Base-by-base conservation (phyloP, 108 stramenopile genomes). In the Tribonema minus region DNA sequence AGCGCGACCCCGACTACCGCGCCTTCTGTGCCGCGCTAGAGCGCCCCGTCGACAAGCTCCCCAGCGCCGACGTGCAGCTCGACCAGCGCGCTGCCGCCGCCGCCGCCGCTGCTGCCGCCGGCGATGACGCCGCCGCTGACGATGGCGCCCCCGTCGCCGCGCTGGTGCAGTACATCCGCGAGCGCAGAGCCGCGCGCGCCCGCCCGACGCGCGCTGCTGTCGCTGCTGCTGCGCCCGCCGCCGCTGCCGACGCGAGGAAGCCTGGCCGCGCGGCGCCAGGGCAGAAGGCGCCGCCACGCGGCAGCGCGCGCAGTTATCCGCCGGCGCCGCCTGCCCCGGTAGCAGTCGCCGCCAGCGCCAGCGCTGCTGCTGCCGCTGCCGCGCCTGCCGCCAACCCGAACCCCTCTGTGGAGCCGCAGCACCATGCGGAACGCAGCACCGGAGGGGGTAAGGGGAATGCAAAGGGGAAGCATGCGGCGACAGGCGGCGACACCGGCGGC, bases 61-160 rank as follows among this genome's bases (percentile, higher is more conserved):
- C 74, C 40, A 66, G 74, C 74, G 74, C 74, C 20, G 74, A 75
- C 46, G 54, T 75, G 2, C 74, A 75, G 54, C 64, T 64, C 2
- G 74, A 75, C 46, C 25, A 54, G 9, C 1, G 20, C 28, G 26
- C 5, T 38, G 20, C 23, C 5, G 64, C 7, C 64, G 31, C 2
- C 34, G 64, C 31, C 40, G 5, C 40, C 64, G 4, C 34, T n/a
- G 29, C 28, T 15, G 3, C 32, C 64, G 23, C 23, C n/a, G n/a
- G n/a, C n/a, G n/a, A n/a, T n/a, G n/a, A n/a, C n/a, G n/a, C n/a
- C n/a, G n/a, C n/a, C n/a, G n/a, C n/a, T n/a, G n/a, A n/a, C n/a
- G n/a, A n/a, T n/a, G n/a, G n/a, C n/a, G n/a, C n/a, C n/a, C n/a
- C n/a, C n/a, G n/a, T n/a, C n/a, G n/a, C n/a, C n/a, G n/a, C n/a